A percentile compares a stretch with the other conserved stretches of the same genome.
phyloP scores from a whole-genome alignment of 139 green algal genomes.

The Closterium sp. region DNA sequence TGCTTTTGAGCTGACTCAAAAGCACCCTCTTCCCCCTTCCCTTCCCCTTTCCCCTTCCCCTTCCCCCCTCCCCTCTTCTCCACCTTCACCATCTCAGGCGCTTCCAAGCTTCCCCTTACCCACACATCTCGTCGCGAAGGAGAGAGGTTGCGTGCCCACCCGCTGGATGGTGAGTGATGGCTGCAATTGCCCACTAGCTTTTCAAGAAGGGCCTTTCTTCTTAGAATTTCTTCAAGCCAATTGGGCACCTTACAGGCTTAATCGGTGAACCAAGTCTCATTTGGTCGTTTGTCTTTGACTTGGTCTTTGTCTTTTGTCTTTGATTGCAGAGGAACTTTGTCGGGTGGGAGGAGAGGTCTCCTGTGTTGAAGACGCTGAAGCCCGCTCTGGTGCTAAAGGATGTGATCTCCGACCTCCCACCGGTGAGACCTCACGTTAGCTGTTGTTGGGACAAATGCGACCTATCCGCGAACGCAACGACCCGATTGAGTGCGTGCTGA shows the following conservation, averaged over 20 bases:
- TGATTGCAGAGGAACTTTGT: slow-evolving; percentile 16
- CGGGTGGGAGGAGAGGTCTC: slow-evolving; percentile 16
- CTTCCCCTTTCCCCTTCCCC: background rate
- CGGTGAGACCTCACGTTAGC: background rate
- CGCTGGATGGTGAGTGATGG: background rate
- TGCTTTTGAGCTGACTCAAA: too few species aligned
- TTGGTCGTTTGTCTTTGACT: background rate
- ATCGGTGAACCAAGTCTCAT: background rate
- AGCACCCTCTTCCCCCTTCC: too few species aligned
- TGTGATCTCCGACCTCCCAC: slow-evolving; percentile 21
- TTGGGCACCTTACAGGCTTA: background rate
- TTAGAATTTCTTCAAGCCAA: too few species aligned
- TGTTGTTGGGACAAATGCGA: background rate
- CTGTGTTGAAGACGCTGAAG: background rate
- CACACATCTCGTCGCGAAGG: background rate
- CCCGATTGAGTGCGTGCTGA: too few species aligned
- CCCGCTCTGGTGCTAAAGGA: slow-evolving; percentile 11
- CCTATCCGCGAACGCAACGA: too few species aligned
- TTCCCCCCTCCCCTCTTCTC: background rate
- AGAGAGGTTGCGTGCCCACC: background rate
- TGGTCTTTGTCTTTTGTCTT: too few species aligned
- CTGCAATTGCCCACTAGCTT: too few species aligned
- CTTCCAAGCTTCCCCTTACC: slow-evolving; percentile 4
- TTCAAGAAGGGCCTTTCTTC: too few species aligned
- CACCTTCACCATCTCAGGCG: background rate